phyloP scores from a whole-genome alignment of 495 filamentous ascomycete species.

The Lasiosphaeria hispida region DNA sequence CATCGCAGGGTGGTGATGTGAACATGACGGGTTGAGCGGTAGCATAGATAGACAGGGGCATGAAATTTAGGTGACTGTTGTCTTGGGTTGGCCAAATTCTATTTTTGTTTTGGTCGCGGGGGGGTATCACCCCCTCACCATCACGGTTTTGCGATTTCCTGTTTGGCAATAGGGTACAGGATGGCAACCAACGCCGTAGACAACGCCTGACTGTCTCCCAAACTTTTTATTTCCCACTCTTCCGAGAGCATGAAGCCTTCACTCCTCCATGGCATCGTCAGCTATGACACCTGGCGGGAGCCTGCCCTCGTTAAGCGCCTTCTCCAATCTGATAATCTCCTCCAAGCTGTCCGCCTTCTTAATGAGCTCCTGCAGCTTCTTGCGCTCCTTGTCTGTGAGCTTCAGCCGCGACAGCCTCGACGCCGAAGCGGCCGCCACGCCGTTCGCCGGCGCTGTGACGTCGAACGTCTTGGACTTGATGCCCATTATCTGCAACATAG shows the following conservation, averaged over 20 bases:
- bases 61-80: background rate
- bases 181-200: background rate
- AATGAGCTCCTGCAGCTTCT: conserved; percentile 59
- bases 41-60: background rate
- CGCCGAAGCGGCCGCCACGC: conserved; percentile 32
- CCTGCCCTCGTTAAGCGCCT: conserved; percentile 81
- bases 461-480: conserved; percentile 83
- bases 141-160: background rate
- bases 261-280: conserved; percentile 56
- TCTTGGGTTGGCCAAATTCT: background rate
- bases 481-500: conserved; percentile 68
- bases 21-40: conserved; percentile 50
- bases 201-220: background rate
- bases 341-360: conserved; percentile 78
- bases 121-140: background rate
- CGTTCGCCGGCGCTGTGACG: conserved; percentile 46
- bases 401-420: conserved; percentile 65
- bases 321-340: conserved; percentile 79
- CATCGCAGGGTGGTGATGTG: conserved; percentile 49
- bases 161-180: no score
- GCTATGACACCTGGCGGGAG: conserved; percentile 65
- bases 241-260: conserved; percentile 5
- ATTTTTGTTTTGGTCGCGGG: background rate
- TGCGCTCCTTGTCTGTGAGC: conserved; percentile 67
- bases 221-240: background rate